Percentiles rank a stretch among this genome's conserved stretches.
Evolutionary conservation across 176 grass and related monocot genomes (phyloP).

Genomic region (Phyllostachys edulis): DNA sequence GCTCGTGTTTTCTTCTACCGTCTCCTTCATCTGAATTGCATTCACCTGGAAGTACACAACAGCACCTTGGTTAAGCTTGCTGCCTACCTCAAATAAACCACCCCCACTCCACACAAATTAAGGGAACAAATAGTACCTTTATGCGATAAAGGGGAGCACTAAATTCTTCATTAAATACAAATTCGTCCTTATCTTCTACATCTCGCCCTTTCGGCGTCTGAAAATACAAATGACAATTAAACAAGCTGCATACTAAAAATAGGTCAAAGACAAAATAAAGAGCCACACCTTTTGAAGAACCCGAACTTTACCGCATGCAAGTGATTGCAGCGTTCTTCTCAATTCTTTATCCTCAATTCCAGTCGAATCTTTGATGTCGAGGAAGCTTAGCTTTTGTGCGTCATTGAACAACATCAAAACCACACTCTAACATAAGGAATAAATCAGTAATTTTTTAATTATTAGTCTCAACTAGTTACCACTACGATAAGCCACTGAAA

Average conservation of each 20-base stretch:
- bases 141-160: slow-evolving; percentile 94
- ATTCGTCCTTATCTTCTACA: slow-evolving; percentile 81
- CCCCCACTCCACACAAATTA: neutral
- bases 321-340: slow-evolving; percentile 93
- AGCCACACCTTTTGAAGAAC: slow-evolving; percentile 89
- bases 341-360: slow-evolving; percentile 98
- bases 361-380: slow-evolving; percentile 91
- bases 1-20: slow-evolving; percentile 98
- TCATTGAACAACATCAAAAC: slow-evolving; percentile 98
- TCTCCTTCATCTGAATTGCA: slow-evolving; percentile 99
- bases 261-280: slow-evolving; percentile 10
- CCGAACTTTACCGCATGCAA: slow-evolving; percentile 97
- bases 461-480: slow-evolving; percentile 7
- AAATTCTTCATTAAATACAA: slow-evolving; percentile 94
- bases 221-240: slow-evolving; percentile 37
- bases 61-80: slow-evolving; percentile 31
- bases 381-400: slow-evolving; percentile 85
- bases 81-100: neutral
- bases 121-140: slow-evolving; percentile 58
- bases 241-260: slow-evolving; percentile 26
- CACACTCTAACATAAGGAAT: slow-evolving; percentile 56
- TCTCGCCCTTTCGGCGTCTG: slow-evolving; percentile 98
- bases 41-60: slow-evolving; percentile 68
- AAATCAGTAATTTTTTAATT: slow-evolving; percentile 1
- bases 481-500: slow-evolving; percentile 17